Conservation (phyloP, 768 basidiomycete species). For the Leccinum longicurvipes region DNA sequence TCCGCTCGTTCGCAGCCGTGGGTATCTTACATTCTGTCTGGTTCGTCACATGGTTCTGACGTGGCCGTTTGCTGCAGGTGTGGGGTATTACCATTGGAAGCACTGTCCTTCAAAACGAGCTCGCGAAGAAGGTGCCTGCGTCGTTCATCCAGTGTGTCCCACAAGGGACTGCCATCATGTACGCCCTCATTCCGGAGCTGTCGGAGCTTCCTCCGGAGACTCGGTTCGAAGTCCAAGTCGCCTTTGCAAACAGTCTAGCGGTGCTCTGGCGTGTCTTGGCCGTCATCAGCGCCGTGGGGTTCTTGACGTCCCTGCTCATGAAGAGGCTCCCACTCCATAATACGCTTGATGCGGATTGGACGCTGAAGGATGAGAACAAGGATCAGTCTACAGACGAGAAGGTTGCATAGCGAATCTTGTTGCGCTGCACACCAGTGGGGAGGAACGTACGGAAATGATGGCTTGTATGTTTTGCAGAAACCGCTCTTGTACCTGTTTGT, state of each 20-base stretch:
- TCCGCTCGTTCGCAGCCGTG: constrained; percentile 36
- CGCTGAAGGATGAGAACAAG: not conserved
- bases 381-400: not conserved
- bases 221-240: constrained; percentile 34
- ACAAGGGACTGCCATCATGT: constrained; percentile 40
- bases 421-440: not conserved
- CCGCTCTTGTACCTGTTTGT: too few relatives aligned
- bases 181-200: constrained; percentile 44
- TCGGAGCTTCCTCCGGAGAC: constrained; percentile 32
- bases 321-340: not conserved
- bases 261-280: constrained; percentile 41
- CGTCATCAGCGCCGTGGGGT: constrained; percentile 25
- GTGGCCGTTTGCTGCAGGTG: constrained; percentile 25
- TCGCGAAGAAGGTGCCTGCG: constrained; percentile 39
- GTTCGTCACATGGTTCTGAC: not conserved
- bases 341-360: constrained; percentile 6
- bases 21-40: not conserved
- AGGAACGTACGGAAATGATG: too few relatives aligned
- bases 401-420: not conserved
- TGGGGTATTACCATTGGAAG: constrained; percentile 51
- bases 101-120: constrained; percentile 48
- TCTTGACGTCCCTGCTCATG: constrained; percentile 10
- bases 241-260: constrained; percentile 40
- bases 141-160: constrained; percentile 35
- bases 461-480: too few relatives aligned